phyloP scores from a whole-genome alignment of 768 basidiomycete species.

The Kwoniella dendrophila region DNA sequence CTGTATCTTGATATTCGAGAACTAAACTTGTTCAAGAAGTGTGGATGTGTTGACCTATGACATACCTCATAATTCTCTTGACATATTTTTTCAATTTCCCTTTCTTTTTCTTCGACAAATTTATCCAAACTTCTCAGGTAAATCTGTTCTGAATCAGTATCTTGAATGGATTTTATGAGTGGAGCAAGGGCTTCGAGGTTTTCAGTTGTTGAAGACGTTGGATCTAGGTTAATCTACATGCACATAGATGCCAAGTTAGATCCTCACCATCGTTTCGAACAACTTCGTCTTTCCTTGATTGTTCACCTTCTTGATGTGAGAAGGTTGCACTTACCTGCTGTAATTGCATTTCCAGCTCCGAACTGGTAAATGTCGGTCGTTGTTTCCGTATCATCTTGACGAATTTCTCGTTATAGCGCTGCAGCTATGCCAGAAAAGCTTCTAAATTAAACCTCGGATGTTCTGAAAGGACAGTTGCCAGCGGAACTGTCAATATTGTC shows the following conservation, averaged over 20 bases:
- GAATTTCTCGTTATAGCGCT: background rate
- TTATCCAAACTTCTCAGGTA: slow-evolving; percentile 81
- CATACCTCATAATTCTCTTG: slow-evolving; percentile 79
- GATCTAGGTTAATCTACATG: slow-evolving; percentile 43
- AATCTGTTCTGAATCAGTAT: slow-evolving; percentile 80
- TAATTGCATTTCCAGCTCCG: slow-evolving; percentile 54
- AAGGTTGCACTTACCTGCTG: slow-evolving; percentile 40
- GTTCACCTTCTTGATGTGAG: too few relatives aligned
- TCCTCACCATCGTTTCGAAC: too few relatives aligned
- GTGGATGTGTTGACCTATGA: background rate
- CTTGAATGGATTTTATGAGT: slow-evolving; percentile 89
- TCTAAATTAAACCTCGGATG: too few relatives aligned
- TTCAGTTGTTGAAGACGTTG: slow-evolving; percentile 62
- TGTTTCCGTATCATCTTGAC: slow-evolving; percentile 40
- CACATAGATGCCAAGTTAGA: background rate
- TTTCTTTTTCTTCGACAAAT: slow-evolving; percentile 92
- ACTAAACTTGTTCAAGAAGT: background rate
- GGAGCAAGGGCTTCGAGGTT: slow-evolving; percentile 95
- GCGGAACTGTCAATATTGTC: too few relatives aligned
- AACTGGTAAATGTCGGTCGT: slow-evolving; percentile 47
- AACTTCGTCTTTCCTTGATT: too few relatives aligned
- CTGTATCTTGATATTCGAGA: background rate
- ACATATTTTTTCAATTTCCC: slow-evolving; percentile 94
- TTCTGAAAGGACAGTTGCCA: too few relatives aligned
- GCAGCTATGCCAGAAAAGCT: too few relatives aligned